Evolutionary conservation across 75 land plant species (phyloP).

Genomic region (Ceratopteris richardii): DNA sequence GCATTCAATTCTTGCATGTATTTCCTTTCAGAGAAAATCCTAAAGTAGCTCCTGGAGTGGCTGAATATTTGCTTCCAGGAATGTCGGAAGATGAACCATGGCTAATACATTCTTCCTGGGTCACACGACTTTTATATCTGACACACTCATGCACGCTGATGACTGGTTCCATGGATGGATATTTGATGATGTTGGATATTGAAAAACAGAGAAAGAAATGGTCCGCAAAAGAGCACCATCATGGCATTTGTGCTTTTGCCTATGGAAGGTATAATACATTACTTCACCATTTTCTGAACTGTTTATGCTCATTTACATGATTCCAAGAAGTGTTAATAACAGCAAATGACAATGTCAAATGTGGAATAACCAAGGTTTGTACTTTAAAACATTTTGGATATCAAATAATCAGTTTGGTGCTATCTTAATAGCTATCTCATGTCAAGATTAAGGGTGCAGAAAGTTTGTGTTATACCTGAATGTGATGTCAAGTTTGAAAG

Average conservation of each 20-base stretch:
- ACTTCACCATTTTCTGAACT: no score
- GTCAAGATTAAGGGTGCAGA: no score
- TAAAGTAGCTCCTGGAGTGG: slow-evolving; percentile 22
- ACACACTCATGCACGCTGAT: slow-evolving; percentile 24
- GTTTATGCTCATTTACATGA: no score
- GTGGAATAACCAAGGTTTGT: no score
- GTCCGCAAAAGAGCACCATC: slow-evolving; percentile 27
- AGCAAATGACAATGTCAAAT: no score
- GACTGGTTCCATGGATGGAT: slow-evolving; percentile 24
- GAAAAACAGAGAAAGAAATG: slow-evolving; percentile 26
- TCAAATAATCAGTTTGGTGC: no score
- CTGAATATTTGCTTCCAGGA: slow-evolving; percentile 23
- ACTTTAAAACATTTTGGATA: no score
- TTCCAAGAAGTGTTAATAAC: no score
- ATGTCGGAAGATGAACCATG: slow-evolving; percentile 34
- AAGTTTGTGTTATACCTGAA: no score
- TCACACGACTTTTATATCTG: slow-evolving; percentile 25
- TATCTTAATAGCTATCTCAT: no score
- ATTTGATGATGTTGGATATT: slow-evolving; percentile 27
- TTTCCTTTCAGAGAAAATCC: slow-evolving; percentile 18
- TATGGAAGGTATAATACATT: slow-evolving; percentile 18
- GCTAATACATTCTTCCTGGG: slow-evolving; percentile 25
- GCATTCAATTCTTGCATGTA: no score
- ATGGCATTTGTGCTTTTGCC: slow-evolving; percentile 25
- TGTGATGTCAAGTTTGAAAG: no score